Percentiles rank a stretch among this genome's conserved stretches.
phyloP scores from a whole-genome alignment of 208 protist species.

The Crithidia brevicula region DNA sequence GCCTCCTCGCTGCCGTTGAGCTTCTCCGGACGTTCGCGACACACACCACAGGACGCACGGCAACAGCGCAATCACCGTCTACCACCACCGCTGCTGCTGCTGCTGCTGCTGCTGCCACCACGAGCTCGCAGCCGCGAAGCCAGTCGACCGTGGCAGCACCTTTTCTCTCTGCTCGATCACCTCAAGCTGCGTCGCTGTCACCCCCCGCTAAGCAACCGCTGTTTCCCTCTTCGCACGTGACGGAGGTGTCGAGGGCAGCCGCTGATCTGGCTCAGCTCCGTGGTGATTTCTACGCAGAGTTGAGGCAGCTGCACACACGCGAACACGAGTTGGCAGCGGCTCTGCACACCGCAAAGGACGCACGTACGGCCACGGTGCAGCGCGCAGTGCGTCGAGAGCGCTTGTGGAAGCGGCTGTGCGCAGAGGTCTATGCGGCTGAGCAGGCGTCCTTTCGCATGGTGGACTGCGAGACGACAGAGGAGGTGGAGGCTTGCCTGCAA shows the following conservation, averaged over 20 bases:
- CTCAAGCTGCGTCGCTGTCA: background rate
- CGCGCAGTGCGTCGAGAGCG: slow-evolving; percentile 45
- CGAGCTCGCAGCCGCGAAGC: slow-evolving; percentile 8
- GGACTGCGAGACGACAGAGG: slow-evolving; percentile 34
- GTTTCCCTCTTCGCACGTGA: background rate
- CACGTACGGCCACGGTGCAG: slow-evolving; percentile 18
- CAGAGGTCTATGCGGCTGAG: slow-evolving; percentile 60
- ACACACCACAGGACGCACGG: background rate
- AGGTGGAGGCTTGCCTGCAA: slow-evolving; percentile 38
- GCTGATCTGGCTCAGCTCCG: background rate
- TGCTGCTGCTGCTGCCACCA: background rate
- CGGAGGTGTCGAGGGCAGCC: background rate
- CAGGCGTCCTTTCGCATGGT: slow-evolving; percentile 54
- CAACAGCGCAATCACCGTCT: background rate
- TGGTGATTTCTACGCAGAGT: slow-evolving; percentile 30
- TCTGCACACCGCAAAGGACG: slow-evolving; percentile 17
- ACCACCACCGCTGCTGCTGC: background rate
- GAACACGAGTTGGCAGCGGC: slow-evolving; percentile 46
- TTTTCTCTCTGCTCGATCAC: background rate
- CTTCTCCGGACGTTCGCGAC: slow-evolving; percentile 1
- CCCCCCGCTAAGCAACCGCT: background rate
- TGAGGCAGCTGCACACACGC: slow-evolving; percentile 37
- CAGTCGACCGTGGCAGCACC: slow-evolving; percentile 17
- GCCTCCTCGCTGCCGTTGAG: slow-evolving; percentile 63
- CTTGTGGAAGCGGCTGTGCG: slow-evolving; percentile 68